phyloP scores from a whole-genome alignment of 2,329 filamentous ascomycete genomes.

The Ceratocystis smalleyi region DNA sequence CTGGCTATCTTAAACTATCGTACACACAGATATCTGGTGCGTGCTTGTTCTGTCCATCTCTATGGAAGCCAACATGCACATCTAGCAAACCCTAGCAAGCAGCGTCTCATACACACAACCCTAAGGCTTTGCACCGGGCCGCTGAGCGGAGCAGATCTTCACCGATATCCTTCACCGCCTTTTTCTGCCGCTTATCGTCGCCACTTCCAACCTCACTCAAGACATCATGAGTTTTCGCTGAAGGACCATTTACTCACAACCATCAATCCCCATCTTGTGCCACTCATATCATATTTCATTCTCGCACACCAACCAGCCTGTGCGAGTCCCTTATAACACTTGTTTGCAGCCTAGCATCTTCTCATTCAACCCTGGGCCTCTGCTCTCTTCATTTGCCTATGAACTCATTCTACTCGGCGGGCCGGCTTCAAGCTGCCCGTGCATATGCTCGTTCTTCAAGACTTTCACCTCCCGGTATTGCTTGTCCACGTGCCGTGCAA shows the following conservation, averaged over 20 bases:
- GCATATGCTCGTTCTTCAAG: neutral
- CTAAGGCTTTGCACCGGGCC: neutral
- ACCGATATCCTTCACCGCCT: neutral
- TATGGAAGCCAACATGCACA: too few species aligned
- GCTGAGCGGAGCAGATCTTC: neutral
- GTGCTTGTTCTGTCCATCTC: too few species aligned
- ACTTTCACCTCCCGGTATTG: neutral
- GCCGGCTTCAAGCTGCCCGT: constrained; percentile 7
- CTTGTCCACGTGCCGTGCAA: neutral
- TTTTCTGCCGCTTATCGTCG: constrained; percentile 5
- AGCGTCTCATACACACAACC: neutral
- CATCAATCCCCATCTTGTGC: neutral
- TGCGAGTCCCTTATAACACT: neutral
- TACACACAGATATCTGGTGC: too few species aligned
- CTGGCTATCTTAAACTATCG: too few species aligned
- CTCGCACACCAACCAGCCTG: neutral
- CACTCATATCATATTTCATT: neutral
- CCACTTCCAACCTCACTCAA: neutral
- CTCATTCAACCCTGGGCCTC: neutral
- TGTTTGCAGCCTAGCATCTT: neutral
- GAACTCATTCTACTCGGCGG: neutral
- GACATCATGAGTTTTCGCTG: neutral
- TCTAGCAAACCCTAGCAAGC: neutral
- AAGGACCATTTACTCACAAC: neutral
- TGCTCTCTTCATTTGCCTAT: neutral